Evolutionary conservation across 23 red algal species (phyloP).

Genomic region (Gracilaria gracilis): DNA sequence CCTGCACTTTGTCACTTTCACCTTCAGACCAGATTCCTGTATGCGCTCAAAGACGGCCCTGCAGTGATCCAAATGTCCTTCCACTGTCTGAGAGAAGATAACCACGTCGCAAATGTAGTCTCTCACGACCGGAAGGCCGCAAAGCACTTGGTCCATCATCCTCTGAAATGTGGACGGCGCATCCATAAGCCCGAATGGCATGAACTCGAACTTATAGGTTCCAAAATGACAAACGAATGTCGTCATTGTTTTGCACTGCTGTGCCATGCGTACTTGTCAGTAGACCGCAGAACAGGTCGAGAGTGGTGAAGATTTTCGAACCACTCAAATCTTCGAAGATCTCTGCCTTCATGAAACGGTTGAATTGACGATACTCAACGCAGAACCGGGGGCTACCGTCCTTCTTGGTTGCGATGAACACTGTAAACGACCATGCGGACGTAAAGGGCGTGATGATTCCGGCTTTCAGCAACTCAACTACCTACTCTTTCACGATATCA

Average conservation of each 20-base stretch:
- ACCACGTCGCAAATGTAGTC: slow-evolving; percentile 6
- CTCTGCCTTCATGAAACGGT: slow-evolving; percentile 24
- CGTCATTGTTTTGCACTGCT: slow-evolving; percentile 13
- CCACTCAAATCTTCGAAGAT: slow-evolving; percentile 17
- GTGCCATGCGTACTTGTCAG: neutral
- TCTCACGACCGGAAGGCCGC: neutral
- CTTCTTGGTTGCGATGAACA: slow-evolving; percentile 63
- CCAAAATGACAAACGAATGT: slow-evolving; percentile 3
- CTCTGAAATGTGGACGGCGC: slow-evolving; percentile 32
- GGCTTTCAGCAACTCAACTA: slow-evolving; percentile 4
- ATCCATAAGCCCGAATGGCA: slow-evolving; percentile 45
- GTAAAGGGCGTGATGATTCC: slow-evolving; percentile 13
- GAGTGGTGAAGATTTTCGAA: neutral
- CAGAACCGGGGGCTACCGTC: slow-evolving; percentile 39
- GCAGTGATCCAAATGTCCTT: neutral
- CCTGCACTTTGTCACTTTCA: neutral
- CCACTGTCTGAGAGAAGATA: slow-evolving; percentile 12
- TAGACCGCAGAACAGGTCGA: slow-evolving; percentile 15
- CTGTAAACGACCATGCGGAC: slow-evolving; percentile 51
- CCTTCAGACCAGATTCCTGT: neutral
- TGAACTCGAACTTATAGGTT: slow-evolving; percentile 16
- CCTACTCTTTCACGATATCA: slow-evolving; percentile 14
- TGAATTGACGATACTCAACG: slow-evolving; percentile 19
- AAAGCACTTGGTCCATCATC: slow-evolving; percentile 15
- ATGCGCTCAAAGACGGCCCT: neutral